A percentile compares a stretch with the other conserved stretches of the same genome.
Evolutionary conservation across 306 rosid genomes (phyloP).

Genomic region (Lupinus albus): DNA sequence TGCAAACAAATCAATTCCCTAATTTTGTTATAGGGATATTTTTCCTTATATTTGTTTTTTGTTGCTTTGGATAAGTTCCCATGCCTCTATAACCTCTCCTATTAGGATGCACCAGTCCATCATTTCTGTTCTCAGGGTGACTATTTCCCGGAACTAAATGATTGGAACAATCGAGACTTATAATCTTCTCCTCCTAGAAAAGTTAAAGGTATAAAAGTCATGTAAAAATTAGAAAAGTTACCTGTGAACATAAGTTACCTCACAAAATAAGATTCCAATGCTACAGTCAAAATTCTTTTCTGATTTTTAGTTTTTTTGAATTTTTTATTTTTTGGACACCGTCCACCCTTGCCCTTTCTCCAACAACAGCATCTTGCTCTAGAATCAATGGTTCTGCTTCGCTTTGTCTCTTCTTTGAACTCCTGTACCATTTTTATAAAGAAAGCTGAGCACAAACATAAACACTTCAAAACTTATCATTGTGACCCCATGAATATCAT

Average conservation of each 20-base stretch:
- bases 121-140: no score
- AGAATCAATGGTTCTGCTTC: constrained; percentile 44
- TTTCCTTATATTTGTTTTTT: constrained; percentile 6
- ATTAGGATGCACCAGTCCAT: no score
- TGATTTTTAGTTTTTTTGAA: constrained; percentile 49
- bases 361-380: constrained; percentile 39
- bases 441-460: constrained; percentile 13
- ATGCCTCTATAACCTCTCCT: no score
- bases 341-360: constrained; percentile 35
- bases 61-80: background rate
- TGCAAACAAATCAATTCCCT: background rate
- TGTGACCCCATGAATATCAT: constrained; percentile 3
- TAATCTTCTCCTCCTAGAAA: no score
- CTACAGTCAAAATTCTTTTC: constrained; percentile 44
- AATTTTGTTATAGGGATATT: background rate
- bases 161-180: no score
- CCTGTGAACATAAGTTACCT: constrained; percentile 35
- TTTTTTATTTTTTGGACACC: constrained; percentile 42
- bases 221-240: constrained; percentile 7
- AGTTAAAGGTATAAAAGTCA: no score
- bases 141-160: no score
- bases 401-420: constrained; percentile 52
- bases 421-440: constrained; percentile 38
- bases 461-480: background rate
- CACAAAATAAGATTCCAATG: constrained; percentile 12